phyloP scores from a whole-genome alignment of 2,329 filamentous ascomycete species.

The Cordyceps farinosa region DNA sequence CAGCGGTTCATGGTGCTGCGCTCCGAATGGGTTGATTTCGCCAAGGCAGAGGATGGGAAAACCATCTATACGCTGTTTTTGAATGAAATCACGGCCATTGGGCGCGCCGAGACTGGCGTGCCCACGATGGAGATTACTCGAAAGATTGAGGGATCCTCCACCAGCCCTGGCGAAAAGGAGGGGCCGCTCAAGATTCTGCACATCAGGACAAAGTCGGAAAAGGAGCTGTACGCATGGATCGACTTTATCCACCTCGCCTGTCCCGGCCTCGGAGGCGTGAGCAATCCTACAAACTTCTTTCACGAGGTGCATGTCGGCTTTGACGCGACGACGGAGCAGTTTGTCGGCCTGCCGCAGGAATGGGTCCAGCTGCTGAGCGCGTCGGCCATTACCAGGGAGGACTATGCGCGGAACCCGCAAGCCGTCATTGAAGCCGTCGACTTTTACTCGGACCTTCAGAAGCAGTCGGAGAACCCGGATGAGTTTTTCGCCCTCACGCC shows the following conservation, averaged over 20 bases:
- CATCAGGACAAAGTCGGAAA: constrained; percentile 82
- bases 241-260: constrained; percentile 89
- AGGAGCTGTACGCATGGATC: constrained; percentile 92
- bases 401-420: constrained; percentile 16
- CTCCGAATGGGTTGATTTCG: constrained; percentile 81
- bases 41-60: constrained; percentile 80
- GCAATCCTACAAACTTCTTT: constrained; percentile 89
- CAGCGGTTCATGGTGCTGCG: constrained; percentile 80
- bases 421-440: constrained; percentile 17
- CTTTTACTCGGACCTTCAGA: constrained; percentile 14
- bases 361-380: constrained; percentile 28
- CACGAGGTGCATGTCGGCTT: constrained; percentile 91
- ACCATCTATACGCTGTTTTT: constrained; percentile 72
- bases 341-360: constrained; percentile 24
- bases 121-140: constrained; percentile 86
- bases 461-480: neutral
- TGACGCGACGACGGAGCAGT: constrained; percentile 82
- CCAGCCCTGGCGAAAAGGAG: constrained; percentile 67
- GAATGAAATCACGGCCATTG: constrained; percentile 76
- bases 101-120: constrained; percentile 77
- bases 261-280: constrained; percentile 88
- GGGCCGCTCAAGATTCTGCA: constrained; percentile 71
- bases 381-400: constrained; percentile 26
- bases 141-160: constrained; percentile 57
- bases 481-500: constrained; percentile 10